Base-by-base conservation (phyloP, 148 eudicot genomes). In the Heliosperma pusillum region DNA sequence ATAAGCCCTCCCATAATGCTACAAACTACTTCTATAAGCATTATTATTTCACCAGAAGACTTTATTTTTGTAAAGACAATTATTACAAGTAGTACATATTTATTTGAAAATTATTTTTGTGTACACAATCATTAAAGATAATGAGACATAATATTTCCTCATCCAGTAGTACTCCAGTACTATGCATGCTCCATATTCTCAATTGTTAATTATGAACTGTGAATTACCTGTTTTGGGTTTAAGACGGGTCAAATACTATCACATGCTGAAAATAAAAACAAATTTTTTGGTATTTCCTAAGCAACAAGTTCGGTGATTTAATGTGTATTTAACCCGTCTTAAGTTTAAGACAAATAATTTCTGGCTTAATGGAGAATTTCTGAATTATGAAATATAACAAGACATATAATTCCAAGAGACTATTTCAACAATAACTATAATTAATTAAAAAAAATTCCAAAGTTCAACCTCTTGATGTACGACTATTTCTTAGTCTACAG, bases 401-500 rank as follows among this genome's bases (percentile, higher is more conserved):
- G 42, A 27, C 66, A 66, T 19, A 36, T n/a, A 66, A 66, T 30
- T 61, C 44, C 45, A 65, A 20, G 69, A 65, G 45, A 21, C 42
- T 36, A 36, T 36, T 36, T 50, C 70, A 50, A 66, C 45, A 40
- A 42, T 42, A 36, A 36, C 6, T 63, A n/a, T n/a, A n/a, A n/a
- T n/a, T n/a, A n/a, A n/a, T 63, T 7, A 63, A 66, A 40, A 66
- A 42, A 10, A 36, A 7, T n/a, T 7, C 27, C 13, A 65, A 61
- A 63, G 9, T 70, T 26, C 70, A 80, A 80, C 75, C 71, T 36
- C 20, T 66, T 25, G 47, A 36, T 40, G 66, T 55, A 58, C 27
- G 67, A 30, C 44, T 55, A 12, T 72, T 63, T 19, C 78, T 81
- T 73, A 77, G 77, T 83, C 59, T 71, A 55, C 55, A 83, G 90